Conservation (phyloP, 1,284 basidiomycete species). For the Sanghuangporus sanghuang region DNA sequence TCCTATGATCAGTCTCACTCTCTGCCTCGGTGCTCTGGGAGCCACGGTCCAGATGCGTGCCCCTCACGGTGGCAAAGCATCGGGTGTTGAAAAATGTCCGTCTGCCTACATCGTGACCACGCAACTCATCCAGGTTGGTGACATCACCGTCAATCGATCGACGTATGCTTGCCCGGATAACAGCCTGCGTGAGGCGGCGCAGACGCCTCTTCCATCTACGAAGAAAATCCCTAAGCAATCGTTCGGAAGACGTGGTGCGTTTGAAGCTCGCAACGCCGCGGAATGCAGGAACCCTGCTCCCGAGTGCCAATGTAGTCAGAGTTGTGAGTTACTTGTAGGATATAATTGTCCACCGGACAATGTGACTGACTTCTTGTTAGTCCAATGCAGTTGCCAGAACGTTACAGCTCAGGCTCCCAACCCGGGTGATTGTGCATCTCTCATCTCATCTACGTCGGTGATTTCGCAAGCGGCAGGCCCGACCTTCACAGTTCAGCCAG, state of each 20-base stretch:
- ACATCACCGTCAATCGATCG: conserved; percentile 4
- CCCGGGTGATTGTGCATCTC: conserved; percentile 23
- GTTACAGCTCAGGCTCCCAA: conserved; percentile 21
- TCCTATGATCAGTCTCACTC: conserved; percentile 13
- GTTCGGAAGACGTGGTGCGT: background rate
- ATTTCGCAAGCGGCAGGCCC: conserved; percentile 25
- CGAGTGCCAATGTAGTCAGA: conserved; percentile 19
- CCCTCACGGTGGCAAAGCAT: background rate
- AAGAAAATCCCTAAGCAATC: conserved; percentile 5
- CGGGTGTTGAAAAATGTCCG: conserved; percentile 8
- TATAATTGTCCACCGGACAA: too few relatives aligned
- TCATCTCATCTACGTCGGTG: conserved; percentile 2
- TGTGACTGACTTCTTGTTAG: conserved; percentile 17
- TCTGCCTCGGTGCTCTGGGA: conserved; percentile 15
- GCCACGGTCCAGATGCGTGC: conserved; percentile 12
- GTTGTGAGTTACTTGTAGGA: conserved; percentile 17
- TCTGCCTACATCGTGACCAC: conserved; percentile 8
- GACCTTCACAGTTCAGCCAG: conserved; percentile 23
- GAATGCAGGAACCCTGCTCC: conserved; percentile 12
- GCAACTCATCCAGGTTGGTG: conserved; percentile 3
- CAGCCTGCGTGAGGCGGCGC: conserved; percentile 8
- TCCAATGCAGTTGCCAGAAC: conserved; percentile 19
- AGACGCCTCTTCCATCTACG: background rate
- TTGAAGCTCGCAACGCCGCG: conserved; percentile 6
- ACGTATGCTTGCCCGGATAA: conserved; percentile 15